Evolutionary conservation across 73 alveolate genomes (phyloP).

Genomic region (Urostyla sp.): DNA sequence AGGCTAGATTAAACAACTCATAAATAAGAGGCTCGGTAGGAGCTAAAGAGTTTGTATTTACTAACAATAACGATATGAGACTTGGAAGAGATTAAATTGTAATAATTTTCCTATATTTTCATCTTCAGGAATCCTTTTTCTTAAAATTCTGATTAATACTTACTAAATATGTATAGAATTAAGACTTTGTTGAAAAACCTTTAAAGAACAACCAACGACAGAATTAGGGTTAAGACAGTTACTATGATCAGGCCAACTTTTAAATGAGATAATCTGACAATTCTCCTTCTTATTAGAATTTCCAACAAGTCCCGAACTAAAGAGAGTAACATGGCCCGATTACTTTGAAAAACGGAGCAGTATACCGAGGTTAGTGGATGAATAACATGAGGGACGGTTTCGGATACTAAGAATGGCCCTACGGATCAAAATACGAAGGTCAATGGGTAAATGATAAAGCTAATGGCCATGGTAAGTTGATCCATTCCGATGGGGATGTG

Average conservation of each 20-base stretch:
- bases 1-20: background rate
- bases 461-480: slow-evolving; percentile 37
- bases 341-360: slow-evolving; percentile 53
- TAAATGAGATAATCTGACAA: background rate
- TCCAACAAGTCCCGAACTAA: background rate
- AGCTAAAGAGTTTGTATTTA: background rate
- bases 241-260: background rate
- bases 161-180: background rate
- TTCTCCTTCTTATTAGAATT: background rate
- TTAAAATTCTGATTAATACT: background rate
- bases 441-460: slow-evolving; percentile 49
- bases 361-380: slow-evolving; percentile 40
- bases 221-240: background rate
- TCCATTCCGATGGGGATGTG: slow-evolving; percentile 52
- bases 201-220: background rate
- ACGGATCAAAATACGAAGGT: slow-evolving; percentile 42
- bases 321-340: slow-evolving; percentile 3
- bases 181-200: background rate
- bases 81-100: background rate
- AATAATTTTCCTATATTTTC: too few species aligned
- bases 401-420: slow-evolving; percentile 42
- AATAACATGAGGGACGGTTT: slow-evolving; percentile 34
- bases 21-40: background rate
- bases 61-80: too few species aligned
- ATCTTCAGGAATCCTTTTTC: background rate